Base-by-base conservation (phyloP, 1,139 yeast species). In the Debaryomyces subglobosus region DNA sequence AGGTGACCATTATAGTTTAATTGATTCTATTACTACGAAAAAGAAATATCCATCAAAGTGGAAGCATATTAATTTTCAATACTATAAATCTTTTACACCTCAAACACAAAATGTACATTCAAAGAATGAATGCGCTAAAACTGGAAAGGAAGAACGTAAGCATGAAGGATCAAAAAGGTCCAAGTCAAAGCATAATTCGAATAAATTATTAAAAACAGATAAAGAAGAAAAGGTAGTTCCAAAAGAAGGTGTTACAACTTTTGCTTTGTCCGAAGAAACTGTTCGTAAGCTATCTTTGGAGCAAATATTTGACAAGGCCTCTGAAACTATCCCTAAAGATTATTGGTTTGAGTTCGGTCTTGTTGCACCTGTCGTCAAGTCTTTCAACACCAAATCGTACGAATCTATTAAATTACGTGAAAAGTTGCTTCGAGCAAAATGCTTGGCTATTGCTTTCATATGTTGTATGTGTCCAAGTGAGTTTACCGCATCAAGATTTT, bases 361-460 rank as follows among this genome's bases (percentile, higher is more conserved):
- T 32, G 80, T 78, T 40, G 86, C 87, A 0, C 72, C 84, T 13
- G 74, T 81, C 30, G 89, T 91, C 3, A 90, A 89, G 62, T 84
- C 96, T 0, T 89, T 89, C 69, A 80, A 79, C 60, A 72, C 80
- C 7, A 76, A 76, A 46, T 73, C 86, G 1, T 72, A 70, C 41
- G 86, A 82, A 29, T 78, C 85, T 44, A 64, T 84, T 38, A 66
- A 71, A 39, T 62, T 84, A 45, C 78, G 97, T 56, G 78, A 78
- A 43, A 74, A 81, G 48, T 71, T 92, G 33, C 75, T 87, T 10
- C 78, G 79, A 36, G 75, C 84, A 49, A 90, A 89, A 63, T 81
- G 88, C 57, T 71, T 81, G 46, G 84, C 96, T 0, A 73, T 87
- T 37, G 88, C 89, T 0, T 72, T 76, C 45, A 69, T 74, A 2